These are phyloP conservation scores for Camellia sinensis DNA, from an alignment of 148 eudicot genomes.

Conservation along the genomic window DNA sequence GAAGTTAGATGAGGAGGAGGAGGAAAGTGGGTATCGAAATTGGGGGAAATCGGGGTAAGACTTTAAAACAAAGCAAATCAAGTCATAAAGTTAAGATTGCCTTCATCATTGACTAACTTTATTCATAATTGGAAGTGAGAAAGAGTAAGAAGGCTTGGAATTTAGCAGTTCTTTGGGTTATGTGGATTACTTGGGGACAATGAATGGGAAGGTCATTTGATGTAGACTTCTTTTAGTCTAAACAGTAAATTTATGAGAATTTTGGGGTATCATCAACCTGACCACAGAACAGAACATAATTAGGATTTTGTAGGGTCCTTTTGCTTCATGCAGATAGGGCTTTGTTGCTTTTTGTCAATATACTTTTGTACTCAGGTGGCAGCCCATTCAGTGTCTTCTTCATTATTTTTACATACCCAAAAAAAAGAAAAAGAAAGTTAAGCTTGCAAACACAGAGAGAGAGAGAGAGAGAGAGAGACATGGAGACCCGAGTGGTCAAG, in stretches of 20 bases:
- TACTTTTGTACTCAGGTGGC: not conserved
- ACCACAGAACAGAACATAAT: not conserved
- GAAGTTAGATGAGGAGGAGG: constrained; percentile 14
- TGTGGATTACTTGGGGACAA: not conserved
- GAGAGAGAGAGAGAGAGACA: too few species aligned
- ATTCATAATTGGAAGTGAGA: too few species aligned
- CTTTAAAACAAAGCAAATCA: too few species aligned
- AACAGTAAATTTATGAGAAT: not conserved
- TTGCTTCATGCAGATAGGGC: too few species aligned
- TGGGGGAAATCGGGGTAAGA: constrained; percentile 43
- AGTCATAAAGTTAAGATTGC: too few species aligned
- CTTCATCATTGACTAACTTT: too few species aligned
- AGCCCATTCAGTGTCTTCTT: not conserved
- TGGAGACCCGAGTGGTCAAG: too few species aligned
- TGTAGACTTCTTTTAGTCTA: not conserved
- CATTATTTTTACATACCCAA: not conserved
- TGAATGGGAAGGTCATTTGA: not conserved
- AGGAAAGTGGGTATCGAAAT: not conserved
- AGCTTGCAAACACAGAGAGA: not conserved
- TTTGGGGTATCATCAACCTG: not conserved
- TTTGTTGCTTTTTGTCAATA: not conserved
- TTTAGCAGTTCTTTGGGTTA: not conserved
- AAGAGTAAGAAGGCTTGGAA: not conserved
- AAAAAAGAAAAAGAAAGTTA: not conserved
- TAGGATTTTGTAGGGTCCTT: too few species aligned